Conservation (phyloP, 2,329 filamentous ascomycete species). For the Aspergillus ochraceus region DNA sequence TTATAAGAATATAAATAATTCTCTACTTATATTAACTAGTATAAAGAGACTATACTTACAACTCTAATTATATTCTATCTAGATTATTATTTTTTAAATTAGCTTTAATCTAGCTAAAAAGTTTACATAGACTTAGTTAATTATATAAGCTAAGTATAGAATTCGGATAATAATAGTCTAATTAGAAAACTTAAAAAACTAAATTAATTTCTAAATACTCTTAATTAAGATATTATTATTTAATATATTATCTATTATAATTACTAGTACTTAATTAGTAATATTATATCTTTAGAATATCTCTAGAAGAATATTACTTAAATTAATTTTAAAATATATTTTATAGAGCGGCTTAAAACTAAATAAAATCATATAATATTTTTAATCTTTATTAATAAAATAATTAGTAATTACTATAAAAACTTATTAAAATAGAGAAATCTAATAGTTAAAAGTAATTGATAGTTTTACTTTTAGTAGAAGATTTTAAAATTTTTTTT, state of each 20-base stretch:
- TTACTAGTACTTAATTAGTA: background rate
- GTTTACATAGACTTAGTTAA: background rate
- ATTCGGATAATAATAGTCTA: background rate
- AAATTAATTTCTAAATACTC: background rate
- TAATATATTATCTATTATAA: background rate
- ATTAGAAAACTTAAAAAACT: background rate
- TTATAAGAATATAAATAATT: background rate
- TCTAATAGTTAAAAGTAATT: background rate
- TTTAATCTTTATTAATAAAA: background rate
- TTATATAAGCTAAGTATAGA: background rate
- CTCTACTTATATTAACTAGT: background rate
- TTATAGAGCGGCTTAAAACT: background rate
- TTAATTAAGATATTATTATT: background rate
- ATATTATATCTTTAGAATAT: background rate
- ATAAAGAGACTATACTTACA: too few species aligned
- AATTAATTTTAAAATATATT: background rate
- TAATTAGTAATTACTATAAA: background rate
- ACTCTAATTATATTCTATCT: too few species aligned
- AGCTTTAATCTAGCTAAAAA: background rate
- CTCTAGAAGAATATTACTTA: background rate
- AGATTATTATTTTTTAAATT: background rate
- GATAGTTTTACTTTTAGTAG: background rate
- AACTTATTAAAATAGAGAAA: background rate
- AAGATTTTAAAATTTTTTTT: too few species aligned
- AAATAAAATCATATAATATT: background rate